Conservation (phyloP, 164 flowering plant species). For the Warburgia ugandensis region DNA sequence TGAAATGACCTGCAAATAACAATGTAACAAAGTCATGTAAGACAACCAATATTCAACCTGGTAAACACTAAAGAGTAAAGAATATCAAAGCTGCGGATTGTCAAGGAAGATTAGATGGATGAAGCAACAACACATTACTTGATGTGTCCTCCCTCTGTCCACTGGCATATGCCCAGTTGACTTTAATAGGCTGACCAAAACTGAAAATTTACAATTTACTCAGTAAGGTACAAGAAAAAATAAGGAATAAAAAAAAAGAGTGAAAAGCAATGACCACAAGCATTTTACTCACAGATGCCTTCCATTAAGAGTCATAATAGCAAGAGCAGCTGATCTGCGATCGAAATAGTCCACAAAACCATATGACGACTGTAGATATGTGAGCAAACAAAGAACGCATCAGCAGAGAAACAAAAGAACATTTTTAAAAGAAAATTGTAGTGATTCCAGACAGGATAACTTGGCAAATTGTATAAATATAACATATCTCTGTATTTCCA, state of each 20-base stretch:
- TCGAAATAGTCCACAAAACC: slow-evolving; percentile 72
- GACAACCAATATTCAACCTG: background rate
- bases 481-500: no score
- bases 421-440: no score
- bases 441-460: no score
- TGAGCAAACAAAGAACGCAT: background rate
- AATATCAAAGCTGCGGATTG: background rate
- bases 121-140: slow-evolving; percentile 25
- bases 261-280: background rate
- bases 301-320: slow-evolving; percentile 60
- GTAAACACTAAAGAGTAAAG: background rate
- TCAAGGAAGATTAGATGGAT: no score
- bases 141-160: slow-evolving; percentile 69
- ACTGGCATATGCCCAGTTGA: slow-evolving; percentile 81
- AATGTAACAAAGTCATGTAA: background rate
- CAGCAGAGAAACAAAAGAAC: no score
- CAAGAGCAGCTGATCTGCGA: slow-evolving; percentile 63
- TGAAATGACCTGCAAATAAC: slow-evolving; percentile 60
- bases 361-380: slow-evolving; percentile 55
- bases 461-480: no score
- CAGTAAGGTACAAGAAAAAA: background rate
- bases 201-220: slow-evolving; percentile 24
- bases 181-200: slow-evolving; percentile 81
- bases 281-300: slow-evolving; percentile 49
- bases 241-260: background rate